Conservation (phyloP, 345 rosid species). For the Mercurialis annua region DNA sequence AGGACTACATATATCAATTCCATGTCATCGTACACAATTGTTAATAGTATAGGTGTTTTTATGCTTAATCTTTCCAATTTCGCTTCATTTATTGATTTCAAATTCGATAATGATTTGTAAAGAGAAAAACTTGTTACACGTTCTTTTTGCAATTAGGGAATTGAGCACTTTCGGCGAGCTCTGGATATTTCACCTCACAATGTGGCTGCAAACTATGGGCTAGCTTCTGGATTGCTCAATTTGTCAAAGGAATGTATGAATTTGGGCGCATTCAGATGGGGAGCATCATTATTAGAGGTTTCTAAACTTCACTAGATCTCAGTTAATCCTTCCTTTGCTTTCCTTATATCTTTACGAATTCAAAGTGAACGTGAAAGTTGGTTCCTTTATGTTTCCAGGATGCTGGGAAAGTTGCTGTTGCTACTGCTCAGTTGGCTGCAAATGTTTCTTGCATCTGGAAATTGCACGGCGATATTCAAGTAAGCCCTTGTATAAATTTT, state of each 20-base stretch:
- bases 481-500: conserved; percentile 14
- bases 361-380: conserved; percentile 5
- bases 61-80: background rate
- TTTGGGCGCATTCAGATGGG: conserved; percentile 86
- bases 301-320: conserved; percentile 17
- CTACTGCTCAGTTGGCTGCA: conserved; percentile 49
- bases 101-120: background rate
- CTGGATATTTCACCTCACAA: conserved; percentile 67
- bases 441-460: conserved; percentile 79
- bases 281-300: conserved; percentile 84
- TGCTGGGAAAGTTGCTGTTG: conserved; percentile 54
- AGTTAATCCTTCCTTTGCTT: background rate
- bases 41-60: background rate
- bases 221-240: conserved; percentile 78
- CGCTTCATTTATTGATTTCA: no score
- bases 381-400: conserved; percentile 46
- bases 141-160: conserved; percentile 51
- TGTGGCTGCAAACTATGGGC: conserved; percentile 74
- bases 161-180: conserved; percentile 78
- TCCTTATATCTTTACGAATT: background rate
- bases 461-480: conserved; percentile 88
- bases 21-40: background rate
- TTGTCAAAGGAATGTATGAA: conserved; percentile 78
- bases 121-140: conserved; percentile 8
- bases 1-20: background rate